Evolutionary conservation across 192 early-diverging fungal species (phyloP).

Genomic region (Phlyctochytrium planicorne): DNA sequence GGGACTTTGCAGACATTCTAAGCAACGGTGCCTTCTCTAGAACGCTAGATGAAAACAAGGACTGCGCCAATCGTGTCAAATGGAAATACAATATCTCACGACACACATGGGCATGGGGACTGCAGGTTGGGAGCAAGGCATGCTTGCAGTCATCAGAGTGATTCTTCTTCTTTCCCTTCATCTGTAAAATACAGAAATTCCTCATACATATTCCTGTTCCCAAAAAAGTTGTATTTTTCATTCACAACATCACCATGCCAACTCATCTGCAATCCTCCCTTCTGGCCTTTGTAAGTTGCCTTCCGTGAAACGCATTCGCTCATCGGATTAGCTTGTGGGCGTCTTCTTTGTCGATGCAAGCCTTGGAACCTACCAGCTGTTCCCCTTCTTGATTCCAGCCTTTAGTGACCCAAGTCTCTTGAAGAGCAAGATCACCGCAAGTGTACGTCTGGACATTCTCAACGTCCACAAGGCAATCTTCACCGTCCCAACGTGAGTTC

Average conservation of each 20-base stretch:
- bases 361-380: slow-evolving; percentile 17
- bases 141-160: no score
- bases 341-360: slow-evolving; percentile 12
- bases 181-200: no score
- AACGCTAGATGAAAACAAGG: background rate
- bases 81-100: slow-evolving; percentile 19
- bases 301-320: no score
- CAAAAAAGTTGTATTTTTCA: no score
- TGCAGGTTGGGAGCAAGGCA: slow-evolving; percentile 18
- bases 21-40: background rate
- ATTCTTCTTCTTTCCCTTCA: no score
- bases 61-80: slow-evolving; percentile 5
- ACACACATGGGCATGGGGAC: slow-evolving; percentile 18
- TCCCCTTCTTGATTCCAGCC: slow-evolving; percentile 11
- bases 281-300: no score
- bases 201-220: no score
- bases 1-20: background rate
- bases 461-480: no score
- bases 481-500: no score
- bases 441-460: slow-evolving; percentile 12
- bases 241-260: no score
- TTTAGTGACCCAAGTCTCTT: slow-evolving; percentile 15
- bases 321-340: slow-evolving; percentile 11
- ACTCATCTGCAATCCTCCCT: no score
- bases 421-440: slow-evolving; percentile 20